Evolutionary conservation across 176 grass and related monocot genomes (phyloP).

Genomic region (Raddia guianensis): DNA sequence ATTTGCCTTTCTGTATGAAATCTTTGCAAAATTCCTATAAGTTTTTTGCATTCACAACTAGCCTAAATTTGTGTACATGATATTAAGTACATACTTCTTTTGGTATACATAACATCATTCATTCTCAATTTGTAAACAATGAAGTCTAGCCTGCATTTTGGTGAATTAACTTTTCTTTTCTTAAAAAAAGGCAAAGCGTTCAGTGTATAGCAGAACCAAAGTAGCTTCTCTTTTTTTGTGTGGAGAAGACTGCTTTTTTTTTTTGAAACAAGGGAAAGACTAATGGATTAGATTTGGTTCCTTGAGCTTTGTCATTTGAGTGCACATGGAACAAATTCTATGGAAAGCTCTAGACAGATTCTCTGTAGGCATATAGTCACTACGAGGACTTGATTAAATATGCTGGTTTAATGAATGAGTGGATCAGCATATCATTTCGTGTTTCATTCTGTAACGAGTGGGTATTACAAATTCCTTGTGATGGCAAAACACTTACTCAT

Average conservation of each 20-base stretch:
- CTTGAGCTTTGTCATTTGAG: slow-evolving; percentile 12
- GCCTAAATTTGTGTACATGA: not conserved
- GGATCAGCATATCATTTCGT: slow-evolving; percentile 10
- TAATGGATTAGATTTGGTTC: slow-evolving; percentile 29
- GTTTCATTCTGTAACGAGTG: slow-evolving; percentile 23
- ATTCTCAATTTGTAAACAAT: not conserved
- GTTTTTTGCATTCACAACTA: no score
- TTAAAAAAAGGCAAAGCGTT: slow-evolving; percentile 1
- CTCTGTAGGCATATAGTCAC: slow-evolving; percentile 31
- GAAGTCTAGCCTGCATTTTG: not conserved
- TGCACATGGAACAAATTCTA: slow-evolving; percentile 37
- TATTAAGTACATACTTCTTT: not conserved
- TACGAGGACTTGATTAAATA: slow-evolving; percentile 26
- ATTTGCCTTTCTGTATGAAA: no score
- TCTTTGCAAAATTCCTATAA: no score
- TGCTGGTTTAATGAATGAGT: slow-evolving; percentile 20
- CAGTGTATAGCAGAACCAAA: not conserved
- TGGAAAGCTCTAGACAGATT: slow-evolving; percentile 35
- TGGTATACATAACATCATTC: not conserved
- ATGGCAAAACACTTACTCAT: not conserved
- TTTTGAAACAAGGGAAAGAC: not conserved
- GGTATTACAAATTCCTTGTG: not conserved
- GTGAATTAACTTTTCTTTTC: not conserved
- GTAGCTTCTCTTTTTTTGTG: no score
- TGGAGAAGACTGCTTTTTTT: no score